Evolutionary conservation across 176 grass and related monocot species (phyloP).

Genomic region (Cocos nucifera): DNA sequence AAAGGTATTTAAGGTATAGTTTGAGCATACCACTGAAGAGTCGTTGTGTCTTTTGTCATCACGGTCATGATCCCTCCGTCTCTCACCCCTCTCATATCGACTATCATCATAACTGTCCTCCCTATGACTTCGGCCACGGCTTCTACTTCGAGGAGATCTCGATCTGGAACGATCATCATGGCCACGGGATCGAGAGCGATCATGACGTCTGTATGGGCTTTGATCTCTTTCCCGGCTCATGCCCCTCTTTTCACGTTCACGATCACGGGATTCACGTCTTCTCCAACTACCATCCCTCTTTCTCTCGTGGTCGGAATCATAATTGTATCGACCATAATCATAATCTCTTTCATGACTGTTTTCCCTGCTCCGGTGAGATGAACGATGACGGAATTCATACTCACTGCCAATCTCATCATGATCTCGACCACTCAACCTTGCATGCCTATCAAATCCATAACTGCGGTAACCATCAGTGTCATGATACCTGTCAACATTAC

Average conservation of each 20-base stretch:
- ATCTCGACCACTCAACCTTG: constrained; percentile 68
- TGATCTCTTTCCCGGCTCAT: constrained; percentile 62
- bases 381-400: constrained; percentile 38
- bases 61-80: constrained; percentile 53
- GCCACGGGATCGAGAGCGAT: constrained; percentile 44
- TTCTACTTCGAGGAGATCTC: constrained; percentile 59
- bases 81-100: constrained; percentile 59
- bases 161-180: constrained; percentile 51
- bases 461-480: constrained; percentile 49
- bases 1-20: not conserved
- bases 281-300: constrained; percentile 56
- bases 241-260: constrained; percentile 47
- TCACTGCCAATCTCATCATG: constrained; percentile 38
- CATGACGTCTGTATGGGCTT: constrained; percentile 46
- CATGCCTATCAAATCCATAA: constrained; percentile 76
- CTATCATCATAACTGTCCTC: constrained; percentile 68
- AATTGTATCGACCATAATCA: constrained; percentile 43
- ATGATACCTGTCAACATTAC: constrained; percentile 44
- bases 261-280: constrained; percentile 47
- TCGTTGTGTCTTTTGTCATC: constrained; percentile 63
- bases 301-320: constrained; percentile 66
- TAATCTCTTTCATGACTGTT: constrained; percentile 56
- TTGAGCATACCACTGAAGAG: constrained; percentile 50
- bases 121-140: constrained; percentile 42
- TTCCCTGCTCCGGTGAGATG: constrained; percentile 51